Conservation (phyloP, 163 green algal species). For the Volvox carteri region DNA sequence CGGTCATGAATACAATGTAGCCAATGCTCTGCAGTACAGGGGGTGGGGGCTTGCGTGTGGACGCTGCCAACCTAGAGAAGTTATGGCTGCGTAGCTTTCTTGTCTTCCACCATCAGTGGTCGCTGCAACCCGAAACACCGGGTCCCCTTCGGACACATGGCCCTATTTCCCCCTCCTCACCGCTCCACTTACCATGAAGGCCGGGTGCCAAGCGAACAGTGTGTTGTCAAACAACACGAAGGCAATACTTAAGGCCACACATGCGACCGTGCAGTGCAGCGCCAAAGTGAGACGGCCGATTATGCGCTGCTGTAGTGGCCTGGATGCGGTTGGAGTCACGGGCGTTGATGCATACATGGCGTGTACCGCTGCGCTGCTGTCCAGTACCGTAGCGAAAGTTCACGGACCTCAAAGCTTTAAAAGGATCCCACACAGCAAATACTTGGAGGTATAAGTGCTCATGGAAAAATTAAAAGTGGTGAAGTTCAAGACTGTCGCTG, state of each 20-base stretch:
- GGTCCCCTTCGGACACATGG: too few species aligned
- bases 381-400: too few species aligned
- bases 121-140: too few species aligned
- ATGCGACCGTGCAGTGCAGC: neutral
- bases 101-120: neutral
- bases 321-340: neutral
- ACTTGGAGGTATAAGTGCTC: too few species aligned
- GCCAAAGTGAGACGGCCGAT: conserved; percentile 5
- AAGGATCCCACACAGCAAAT: too few species aligned
- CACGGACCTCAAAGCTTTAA: too few species aligned
- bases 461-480: too few species aligned
- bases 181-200: conserved; percentile 53
- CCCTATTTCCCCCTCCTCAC: too few species aligned
- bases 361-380: neutral
- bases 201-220: conserved; percentile 57
- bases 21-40: conserved; percentile 34
- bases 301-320: neutral
- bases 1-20: conserved; percentile 60
- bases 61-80: too few species aligned
- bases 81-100: neutral
- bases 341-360: neutral
- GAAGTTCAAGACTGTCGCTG: too few species aligned
- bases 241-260: conserved; percentile 8
- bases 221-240: conserved; percentile 59
- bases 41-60: neutral